Base-by-base conservation (phyloP, 805 yeast species). In the Kodamaea hsintzibuensis region DNA sequence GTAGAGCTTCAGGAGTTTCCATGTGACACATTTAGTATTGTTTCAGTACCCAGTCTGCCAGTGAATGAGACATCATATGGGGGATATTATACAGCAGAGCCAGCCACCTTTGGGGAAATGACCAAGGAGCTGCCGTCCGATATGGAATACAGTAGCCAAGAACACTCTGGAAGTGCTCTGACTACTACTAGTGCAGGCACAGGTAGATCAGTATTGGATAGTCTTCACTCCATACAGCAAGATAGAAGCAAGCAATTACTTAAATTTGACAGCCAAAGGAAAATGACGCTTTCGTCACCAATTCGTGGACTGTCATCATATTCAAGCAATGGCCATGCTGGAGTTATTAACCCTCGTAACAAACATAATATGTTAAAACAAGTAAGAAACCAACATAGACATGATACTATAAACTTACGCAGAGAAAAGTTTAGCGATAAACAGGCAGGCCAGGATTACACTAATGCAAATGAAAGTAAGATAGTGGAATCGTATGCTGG, bases 361-460 rank as follows among this genome's bases (percentile, higher is more conserved):
- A 68, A 62, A 42, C 66, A 64, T 27, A 60, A 59, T 22, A 64
- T 60, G 52, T 47, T 68, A 43, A 59, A 56, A 37, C 62, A 65
- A 33, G 63, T 60, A 3, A 58, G 76, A 45, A 62, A 62, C 44
- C 61, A 64, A n/a, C 60, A 63, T 45, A 57, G 63, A n/a, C 55
- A 61, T 16, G 68, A 67, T 22, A 57, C 27, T n/a, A 14, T 50
- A 14, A 54, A 50, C 37, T 64, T 22, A 42, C 42, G 40, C 25
- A 47, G 53, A 16, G 53, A 50, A 30, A 50, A 46, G 52, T 30
- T 50, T 19, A 37, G 47, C 35, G 52, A 50, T n/a, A 25, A 2
- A 5, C 52, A 50, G 35, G 52, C 50, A 17, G 38, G 30, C 13
- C 30, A 43, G 4, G 65, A 63, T 42, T 44, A 38, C 16, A 19